Evolutionary conservation across 768 basidiomycete genomes (phyloP), one percentile per base, ranked within the genome.

Genomic region (Russula virescens): DNA sequence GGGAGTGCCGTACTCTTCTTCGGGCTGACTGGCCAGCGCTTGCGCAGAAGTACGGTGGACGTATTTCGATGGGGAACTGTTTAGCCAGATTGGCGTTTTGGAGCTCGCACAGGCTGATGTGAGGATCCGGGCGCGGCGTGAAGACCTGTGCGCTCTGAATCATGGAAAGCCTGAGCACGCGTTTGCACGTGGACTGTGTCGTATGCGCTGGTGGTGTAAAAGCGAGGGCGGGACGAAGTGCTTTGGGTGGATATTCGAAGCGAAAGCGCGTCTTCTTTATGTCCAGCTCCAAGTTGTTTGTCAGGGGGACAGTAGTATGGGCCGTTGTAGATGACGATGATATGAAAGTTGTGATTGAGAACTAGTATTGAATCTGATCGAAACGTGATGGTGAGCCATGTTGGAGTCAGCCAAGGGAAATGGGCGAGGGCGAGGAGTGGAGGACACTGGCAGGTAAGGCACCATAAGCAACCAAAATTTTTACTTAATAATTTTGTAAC

Each of bases 131-230:
- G 3, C 81, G 73, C 1, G 88, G 89, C 1, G 83, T 82, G 72
- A 89, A 88, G n/a, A n/a, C n/a, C n/a, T n/a, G n/a, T n/a, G n/a
- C n/a, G n/a, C n/a, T n/a, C n/a, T n/a, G n/a, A n/a, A 91, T 88
- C 85, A 91, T 87, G 2, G 86, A 88, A 62, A 91, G 79, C 28
- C 88, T 82, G 2, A 86, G 78, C 2, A 81, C 78, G 25, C 77
- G 77, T 23, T 71, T 69, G 23, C 69, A 74, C 57, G 69, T 74
- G 72, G 68, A 51, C 23, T 60, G 58, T 21, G 31, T 28, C 19
- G 52, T 14, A 2, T 48, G 26, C 19, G 62, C 63, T 28, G 55
- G 51, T 38, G 69, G 55, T 64, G 62, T 66, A 0, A 83, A 81
- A 9, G 79, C 77, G 45, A 80, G 77, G 31, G 76, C 73, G 16